A percentile compares a stretch with the other conserved stretches of the same genome.
phyloP scores from a whole-genome alignment of 176 grass and related monocot genomes.

The Juncus effusus region DNA sequence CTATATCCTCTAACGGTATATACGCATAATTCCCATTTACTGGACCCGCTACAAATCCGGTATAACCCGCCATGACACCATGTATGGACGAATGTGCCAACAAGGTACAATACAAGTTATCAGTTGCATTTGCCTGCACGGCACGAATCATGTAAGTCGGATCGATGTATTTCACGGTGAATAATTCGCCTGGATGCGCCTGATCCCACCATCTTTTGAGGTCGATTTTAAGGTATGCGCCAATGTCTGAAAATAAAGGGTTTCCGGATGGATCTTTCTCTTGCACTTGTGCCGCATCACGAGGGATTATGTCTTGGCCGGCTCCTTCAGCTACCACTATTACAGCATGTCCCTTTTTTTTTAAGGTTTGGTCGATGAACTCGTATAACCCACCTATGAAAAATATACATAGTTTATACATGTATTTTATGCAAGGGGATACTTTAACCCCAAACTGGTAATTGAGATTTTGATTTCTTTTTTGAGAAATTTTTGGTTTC shows the following conservation, averaged over 20 bases:
- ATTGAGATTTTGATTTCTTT: too few relatives aligned
- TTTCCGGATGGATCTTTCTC: slow-evolving; percentile 74
- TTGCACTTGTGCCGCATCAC: slow-evolving; percentile 46
- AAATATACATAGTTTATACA: background rate
- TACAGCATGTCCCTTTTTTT: slow-evolving; percentile 63
- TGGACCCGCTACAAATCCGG: slow-evolving; percentile 60
- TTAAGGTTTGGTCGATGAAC: slow-evolving; percentile 60
- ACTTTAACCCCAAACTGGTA: too few relatives aligned
- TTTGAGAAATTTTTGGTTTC: too few relatives aligned
- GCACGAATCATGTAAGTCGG: slow-evolving; percentile 91
- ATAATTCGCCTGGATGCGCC: slow-evolving; percentile 45
- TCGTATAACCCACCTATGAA: slow-evolving; percentile 52
- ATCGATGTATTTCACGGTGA: slow-evolving; percentile 95
- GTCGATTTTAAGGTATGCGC: slow-evolving; percentile 60
- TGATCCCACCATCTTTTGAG: slow-evolving; percentile 78
- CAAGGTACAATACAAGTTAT: slow-evolving; percentile 79
- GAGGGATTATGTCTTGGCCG: slow-evolving; percentile 66
- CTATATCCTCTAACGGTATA: slow-evolving; percentile 70
- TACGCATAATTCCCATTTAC: slow-evolving; percentile 73
- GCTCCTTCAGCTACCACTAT: slow-evolving; percentile 83
- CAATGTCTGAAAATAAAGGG: slow-evolving; percentile 57
- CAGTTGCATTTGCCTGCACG: slow-evolving; percentile 69
- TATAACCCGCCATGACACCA: slow-evolving; percentile 74
- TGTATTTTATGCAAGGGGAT: too few relatives aligned
- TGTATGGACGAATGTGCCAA: slow-evolving; percentile 76